Base-by-base conservation (phyloP, 1,139 yeast species). In the Debaryomyces coudertii region DNA sequence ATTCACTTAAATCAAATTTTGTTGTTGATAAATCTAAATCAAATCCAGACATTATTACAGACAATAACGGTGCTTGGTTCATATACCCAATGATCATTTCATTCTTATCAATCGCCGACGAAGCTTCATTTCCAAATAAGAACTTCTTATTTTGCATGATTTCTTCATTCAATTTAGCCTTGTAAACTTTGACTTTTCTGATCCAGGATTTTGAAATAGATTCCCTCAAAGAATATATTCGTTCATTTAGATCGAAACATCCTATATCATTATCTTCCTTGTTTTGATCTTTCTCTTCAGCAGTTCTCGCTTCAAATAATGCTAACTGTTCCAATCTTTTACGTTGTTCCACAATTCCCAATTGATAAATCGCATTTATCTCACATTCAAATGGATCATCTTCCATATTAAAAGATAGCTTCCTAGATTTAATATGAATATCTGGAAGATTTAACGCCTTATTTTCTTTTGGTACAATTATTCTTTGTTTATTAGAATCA, bases 381-480 rank as follows among this genome's bases (percentile, higher is more conserved):
- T 90, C 86, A 1, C 86, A 67, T 64, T 92, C 99, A 62, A 93
- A 90, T 5, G 95, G 90, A 65, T 92, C 97, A 65, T 90, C 97
- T 48, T 83, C 90, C 66, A 85, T 69, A 8, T 68, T 59, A 41
- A 85, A 68, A 1, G 76, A 57, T 5, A 88, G 56, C 24, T 69
- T 68, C 5, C 73, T 68, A 0, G 90, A 66, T 43, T 62, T 70
- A 9, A 90, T 43, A 8, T 74, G 69, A 2, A 87, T 69, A 16
- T 66, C 66, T 0, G 95, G 95, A 8, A 87, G 50, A 4, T 61
- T 56, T 5, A 73, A 52, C 29, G 92, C 73, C 18, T 65, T 52
- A 42, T 79, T 74, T 42, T 66, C 70, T 5, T 58, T 58, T 2
- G 77, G 77, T 12, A 61, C 62, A 8, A 67, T 61, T 5, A 56